These are phyloP conservation scores for Favolaschia claudopus DNA, from an alignment of 768 basidiomycete genomes.

Conservation along the genomic window DNA sequence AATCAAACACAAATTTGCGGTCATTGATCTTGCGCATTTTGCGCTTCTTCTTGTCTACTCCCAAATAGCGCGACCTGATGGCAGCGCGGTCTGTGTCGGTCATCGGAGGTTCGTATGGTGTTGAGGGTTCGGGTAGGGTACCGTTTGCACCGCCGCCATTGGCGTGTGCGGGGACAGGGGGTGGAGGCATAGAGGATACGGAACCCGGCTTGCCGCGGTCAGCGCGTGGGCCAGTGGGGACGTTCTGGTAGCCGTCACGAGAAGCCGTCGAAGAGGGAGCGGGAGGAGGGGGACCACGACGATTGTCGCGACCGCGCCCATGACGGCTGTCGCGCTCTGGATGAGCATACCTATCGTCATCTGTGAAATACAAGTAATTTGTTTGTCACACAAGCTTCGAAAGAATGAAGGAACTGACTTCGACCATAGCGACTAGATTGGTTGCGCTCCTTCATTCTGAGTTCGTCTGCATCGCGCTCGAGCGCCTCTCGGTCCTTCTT, in stretches of 20 bases:
- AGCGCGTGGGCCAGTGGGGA: constrained; percentile 88
- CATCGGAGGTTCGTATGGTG: constrained; percentile 68
- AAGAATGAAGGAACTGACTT: constrained; percentile 42
- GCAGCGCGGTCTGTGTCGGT: constrained; percentile 81
- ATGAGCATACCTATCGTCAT: constrained; percentile 61
- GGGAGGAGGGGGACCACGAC: constrained; percentile 46
- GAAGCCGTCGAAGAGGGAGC: constrained; percentile 39
- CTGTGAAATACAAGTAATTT: constrained; percentile 40
- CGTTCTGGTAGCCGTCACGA: constrained; percentile 64
- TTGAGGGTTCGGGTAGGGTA: constrained; percentile 40
- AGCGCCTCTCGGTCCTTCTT: constrained; percentile 71
- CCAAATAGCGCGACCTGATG: constrained; percentile 93
- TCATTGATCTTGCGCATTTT: constrained; percentile 95
- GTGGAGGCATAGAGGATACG: constrained; percentile 44
- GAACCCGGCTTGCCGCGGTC: constrained; percentile 60
- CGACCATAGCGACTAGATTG: constrained; percentile 44
- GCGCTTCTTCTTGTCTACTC: constrained; percentile 92
- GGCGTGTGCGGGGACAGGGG: constrained; percentile 22
- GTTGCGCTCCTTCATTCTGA: constrained; percentile 60
- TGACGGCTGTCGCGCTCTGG: constrained; percentile 56
- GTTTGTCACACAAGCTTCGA: constrained; percentile 17
- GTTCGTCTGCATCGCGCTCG: constrained; percentile 77
- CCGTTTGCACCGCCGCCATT: constrained; percentile 5
- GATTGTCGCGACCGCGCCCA: constrained; percentile 41
- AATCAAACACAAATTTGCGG: constrained; percentile 98